phyloP scores from a whole-genome alignment of 2,329 filamentous ascomycete species.

The Trichothecium sympodiale region DNA sequence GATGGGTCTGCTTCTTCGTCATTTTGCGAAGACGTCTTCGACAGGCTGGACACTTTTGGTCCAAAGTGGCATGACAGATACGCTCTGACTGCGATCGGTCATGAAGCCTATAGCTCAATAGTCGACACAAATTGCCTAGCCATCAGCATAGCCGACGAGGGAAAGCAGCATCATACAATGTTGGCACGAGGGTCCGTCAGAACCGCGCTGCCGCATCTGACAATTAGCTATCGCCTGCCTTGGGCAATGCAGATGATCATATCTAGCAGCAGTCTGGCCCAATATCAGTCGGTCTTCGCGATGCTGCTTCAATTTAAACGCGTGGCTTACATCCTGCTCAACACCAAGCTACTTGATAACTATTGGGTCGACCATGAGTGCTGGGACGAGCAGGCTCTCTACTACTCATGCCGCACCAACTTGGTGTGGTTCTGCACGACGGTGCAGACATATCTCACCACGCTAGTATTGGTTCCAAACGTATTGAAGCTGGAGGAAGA shows the following conservation, averaged over 20 bases:
- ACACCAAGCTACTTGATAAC: slow-evolving; percentile 32
- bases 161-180: slow-evolving; percentile 28
- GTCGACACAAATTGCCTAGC: slow-evolving; percentile 53
- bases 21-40: slow-evolving; percentile 62
- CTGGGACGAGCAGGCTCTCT: slow-evolving; percentile 33
- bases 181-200: slow-evolving; percentile 45
- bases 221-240: slow-evolving; percentile 55
- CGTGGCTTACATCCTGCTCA: slow-evolving; percentile 55
- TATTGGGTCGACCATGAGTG: slow-evolving; percentile 23
- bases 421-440: slow-evolving; percentile 70
- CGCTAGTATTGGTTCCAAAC: slow-evolving; percentile 56
- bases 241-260: slow-evolving; percentile 65
- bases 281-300: slow-evolving; percentile 64
- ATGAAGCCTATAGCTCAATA: slow-evolving; percentile 53
- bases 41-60: slow-evolving; percentile 54
- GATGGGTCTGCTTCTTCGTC: slow-evolving; percentile 58
- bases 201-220: slow-evolving; percentile 46
- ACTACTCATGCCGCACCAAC: slow-evolving; percentile 53
- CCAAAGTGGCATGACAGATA: slow-evolving; percentile 70
- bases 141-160: slow-evolving; percentile 36
- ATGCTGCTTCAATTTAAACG: slow-evolving; percentile 70
- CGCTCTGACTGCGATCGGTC: slow-evolving; percentile 64
- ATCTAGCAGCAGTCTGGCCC: slow-evolving; percentile 47
- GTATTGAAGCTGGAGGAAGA: slow-evolving; percentile 42
- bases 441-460: slow-evolving; percentile 65